Evolutionary conservation across 331 rosid genomes (phyloP).

Genomic region (Arachis monticola): DNA sequence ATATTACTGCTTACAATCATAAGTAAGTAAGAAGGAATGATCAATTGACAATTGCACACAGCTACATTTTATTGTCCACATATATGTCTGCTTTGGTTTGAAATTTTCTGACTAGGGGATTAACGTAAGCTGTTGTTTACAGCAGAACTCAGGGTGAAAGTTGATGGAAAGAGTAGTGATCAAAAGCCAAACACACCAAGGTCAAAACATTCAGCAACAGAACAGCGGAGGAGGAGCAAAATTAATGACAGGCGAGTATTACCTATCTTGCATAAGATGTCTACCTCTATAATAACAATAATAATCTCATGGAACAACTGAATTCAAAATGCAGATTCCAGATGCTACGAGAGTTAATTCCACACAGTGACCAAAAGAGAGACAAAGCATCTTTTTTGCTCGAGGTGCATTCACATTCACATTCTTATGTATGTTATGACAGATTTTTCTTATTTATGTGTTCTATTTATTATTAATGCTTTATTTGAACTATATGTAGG

Average conservation of each 20-base stretch:
- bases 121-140: conserved; percentile 29
- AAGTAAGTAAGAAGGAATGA: neutral
- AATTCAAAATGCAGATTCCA: conserved; percentile 68
- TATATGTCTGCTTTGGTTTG: neutral
- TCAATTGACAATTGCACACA: neutral
- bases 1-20: neutral
- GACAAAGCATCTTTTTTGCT: conserved; percentile 93
- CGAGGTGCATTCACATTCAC: conserved; percentile 57
- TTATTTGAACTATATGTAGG: conserved; percentile 53
- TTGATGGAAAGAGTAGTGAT: conserved; percentile 71
- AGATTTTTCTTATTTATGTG: conserved; percentile 8
- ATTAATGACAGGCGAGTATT: conserved; percentile 89
- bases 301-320: conserved; percentile 33
- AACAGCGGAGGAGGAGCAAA: conserved; percentile 97
- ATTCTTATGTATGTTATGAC: neutral
- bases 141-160: conserved; percentile 65
- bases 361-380: conserved; percentile 94
- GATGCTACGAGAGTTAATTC: conserved; percentile 88
- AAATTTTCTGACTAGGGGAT: conserved; percentile 17
- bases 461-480: conserved; percentile 30
- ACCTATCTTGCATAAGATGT: conserved; percentile 4
- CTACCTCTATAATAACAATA: conserved; percentile 14
- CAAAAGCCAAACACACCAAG: conserved; percentile 95
- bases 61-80: conserved; percentile 5
- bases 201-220: conserved; percentile 98